Conservation (phyloP, 108 stramenopile species). For the Conticribra guillardii region DNA sequence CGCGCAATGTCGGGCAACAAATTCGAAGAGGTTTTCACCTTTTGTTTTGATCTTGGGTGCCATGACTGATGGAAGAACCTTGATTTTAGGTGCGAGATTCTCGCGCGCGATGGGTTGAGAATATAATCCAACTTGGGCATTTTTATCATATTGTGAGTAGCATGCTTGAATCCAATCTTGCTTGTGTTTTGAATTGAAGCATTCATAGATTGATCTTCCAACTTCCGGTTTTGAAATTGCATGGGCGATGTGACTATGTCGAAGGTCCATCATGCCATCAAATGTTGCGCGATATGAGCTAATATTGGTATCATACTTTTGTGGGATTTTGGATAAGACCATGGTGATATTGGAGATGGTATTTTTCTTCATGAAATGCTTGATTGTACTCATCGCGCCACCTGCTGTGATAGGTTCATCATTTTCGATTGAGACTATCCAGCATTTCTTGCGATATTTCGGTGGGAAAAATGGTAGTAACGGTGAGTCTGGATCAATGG, state of each 20-base stretch:
- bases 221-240: not conserved
- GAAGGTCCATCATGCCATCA: not conserved
- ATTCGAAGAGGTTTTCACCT: conserved; percentile 2
- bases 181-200: not conserved
- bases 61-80: conserved; percentile 1
- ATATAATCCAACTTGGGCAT: not conserved
- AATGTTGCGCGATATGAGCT: not conserved
- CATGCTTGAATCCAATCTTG: conserved; percentile 5
- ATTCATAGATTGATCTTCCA: not conserved
- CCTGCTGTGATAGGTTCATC: conserved; percentile 14
- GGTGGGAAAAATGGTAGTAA: not conserved
- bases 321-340: too few relatives aligned
- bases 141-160: conserved; percentile 16
- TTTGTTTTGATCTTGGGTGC: conserved; percentile 13
- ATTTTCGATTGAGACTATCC: conserved; percentile 1
- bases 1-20: not conserved
- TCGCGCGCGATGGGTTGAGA: conserved; percentile 1
- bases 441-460: conserved; percentile 3
- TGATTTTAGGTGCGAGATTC: not conserved
- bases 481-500: not conserved
- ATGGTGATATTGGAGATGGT: too few relatives aligned
- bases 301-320: not conserved
- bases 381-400: not conserved
- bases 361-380: too few relatives aligned
- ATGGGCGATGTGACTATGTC: not conserved